These are phyloP conservation scores for Tirmania nivea DNA, from an alignment of 495 filamentous ascomycete species.

Conservation along the genomic window DNA sequence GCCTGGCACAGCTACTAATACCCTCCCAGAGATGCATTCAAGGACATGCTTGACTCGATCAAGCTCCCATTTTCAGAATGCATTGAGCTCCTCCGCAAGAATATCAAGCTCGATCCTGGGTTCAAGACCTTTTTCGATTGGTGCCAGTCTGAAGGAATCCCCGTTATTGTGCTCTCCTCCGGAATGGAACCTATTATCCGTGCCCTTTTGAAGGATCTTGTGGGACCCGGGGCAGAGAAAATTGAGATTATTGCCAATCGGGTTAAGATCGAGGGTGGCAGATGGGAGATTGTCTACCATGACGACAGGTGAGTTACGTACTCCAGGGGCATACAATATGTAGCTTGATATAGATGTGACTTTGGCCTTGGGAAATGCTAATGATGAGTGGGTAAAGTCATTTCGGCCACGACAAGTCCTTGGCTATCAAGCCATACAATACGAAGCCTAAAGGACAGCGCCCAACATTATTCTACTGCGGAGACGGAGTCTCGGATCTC, in stretches of 20 bases:
- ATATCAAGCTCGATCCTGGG: conserved; percentile 68
- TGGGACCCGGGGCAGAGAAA: conserved; percentile 49
- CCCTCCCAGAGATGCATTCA: conserved; percentile 45
- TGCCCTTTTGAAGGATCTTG: conserved; percentile 51
- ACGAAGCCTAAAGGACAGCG: conserved; percentile 39
- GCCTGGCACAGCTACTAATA: neutral
- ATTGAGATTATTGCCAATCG: conserved; percentile 75
- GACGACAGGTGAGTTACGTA: conserved; percentile 43
- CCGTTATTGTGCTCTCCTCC: conserved; percentile 71
- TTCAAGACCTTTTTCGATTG: conserved; percentile 75
- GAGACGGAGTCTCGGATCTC: conserved; percentile 75
- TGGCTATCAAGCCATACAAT: conserved; percentile 71
- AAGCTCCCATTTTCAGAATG: conserved; percentile 59
- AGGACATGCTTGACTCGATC: conserved; percentile 68
- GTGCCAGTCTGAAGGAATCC: conserved; percentile 58
- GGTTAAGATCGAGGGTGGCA: conserved; percentile 51
- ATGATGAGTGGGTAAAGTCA: conserved; percentile 26
- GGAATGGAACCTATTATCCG: conserved; percentile 87
- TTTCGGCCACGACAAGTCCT: conserved; percentile 84
- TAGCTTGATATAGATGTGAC: neutral
- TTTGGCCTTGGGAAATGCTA: conserved; percentile 7
- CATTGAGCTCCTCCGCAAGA: conserved; percentile 47
- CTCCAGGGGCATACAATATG: no score
- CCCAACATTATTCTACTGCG: conserved; percentile 68
- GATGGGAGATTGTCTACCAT: conserved; percentile 70